Evolutionary conservation across 345 rosid genomes (phyloP).

Genomic region (Salix exigua): DNA sequence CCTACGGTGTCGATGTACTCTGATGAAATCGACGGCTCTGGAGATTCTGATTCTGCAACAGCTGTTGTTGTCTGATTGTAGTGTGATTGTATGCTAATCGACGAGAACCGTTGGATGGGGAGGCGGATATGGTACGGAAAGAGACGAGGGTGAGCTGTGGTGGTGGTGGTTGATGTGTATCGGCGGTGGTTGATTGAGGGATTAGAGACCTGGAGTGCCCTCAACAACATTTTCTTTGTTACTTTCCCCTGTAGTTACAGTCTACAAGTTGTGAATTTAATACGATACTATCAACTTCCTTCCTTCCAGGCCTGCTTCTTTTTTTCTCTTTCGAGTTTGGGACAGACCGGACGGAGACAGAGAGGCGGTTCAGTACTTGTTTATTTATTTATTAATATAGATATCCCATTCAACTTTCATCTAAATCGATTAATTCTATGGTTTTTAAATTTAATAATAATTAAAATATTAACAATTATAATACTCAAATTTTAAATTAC

Average conservation of each 20-base stretch:
- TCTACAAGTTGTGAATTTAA: no score
- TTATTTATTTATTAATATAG: no score
- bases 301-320: no score
- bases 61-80: conserved; percentile 16
- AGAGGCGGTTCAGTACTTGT: no score
- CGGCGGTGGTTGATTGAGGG: not conserved
- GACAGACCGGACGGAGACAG: no score
- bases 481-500: no score
- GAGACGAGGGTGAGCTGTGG: conserved; percentile 2
- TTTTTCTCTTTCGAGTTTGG: no score
- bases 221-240: not conserved
- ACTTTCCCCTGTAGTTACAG: no score
- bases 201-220: not conserved
- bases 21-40: conserved; percentile 36
- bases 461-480: no score
- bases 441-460: no score
- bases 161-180: not conserved
- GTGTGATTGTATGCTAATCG: conserved; percentile 22
- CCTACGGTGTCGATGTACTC: conserved; percentile 55
- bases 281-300: no score
- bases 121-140: conserved; percentile 20
- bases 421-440: no score
- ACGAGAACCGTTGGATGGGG: conserved; percentile 20
- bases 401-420: fast-evolving
- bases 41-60: conserved; percentile 5